Conservation (phyloP, 495 filamentous ascomycete genomes). For the Apiosordaria backusii region DNA sequence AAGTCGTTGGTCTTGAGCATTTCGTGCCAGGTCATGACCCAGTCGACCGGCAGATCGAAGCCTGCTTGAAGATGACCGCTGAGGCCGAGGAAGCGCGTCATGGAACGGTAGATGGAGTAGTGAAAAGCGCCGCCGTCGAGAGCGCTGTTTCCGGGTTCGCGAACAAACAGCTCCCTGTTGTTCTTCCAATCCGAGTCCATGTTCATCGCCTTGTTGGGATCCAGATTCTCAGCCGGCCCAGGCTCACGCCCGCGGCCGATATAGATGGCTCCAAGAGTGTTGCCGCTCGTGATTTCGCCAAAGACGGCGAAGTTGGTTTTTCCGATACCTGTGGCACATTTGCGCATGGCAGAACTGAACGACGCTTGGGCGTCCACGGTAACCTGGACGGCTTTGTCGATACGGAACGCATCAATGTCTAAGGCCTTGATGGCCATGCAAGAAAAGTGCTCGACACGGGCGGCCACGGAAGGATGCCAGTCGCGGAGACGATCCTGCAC, state of each 20-base stretch:
- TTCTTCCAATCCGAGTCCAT: conserved; percentile 26
- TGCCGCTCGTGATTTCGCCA: conserved; percentile 63
- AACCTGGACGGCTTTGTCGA: conserved; percentile 65
- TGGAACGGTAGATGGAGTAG: conserved; percentile 65
- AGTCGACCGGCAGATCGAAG: conserved; percentile 57
- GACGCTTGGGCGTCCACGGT: conserved; percentile 62
- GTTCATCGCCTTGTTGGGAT: conserved; percentile 34
- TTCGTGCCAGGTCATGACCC: conserved; percentile 58
- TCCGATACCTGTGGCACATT: conserved; percentile 53
- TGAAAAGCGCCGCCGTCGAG: conserved; percentile 67
- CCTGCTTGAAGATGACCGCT: conserved; percentile 61
- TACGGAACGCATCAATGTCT: conserved; percentile 68
- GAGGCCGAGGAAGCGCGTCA: conserved; percentile 64
- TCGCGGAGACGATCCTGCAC: conserved; percentile 74
- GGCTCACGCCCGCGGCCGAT: conserved; percentile 63
- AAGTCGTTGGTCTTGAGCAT: conserved; percentile 64
- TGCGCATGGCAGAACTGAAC: conserved; percentile 51
- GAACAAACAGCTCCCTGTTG: conserved; percentile 52
- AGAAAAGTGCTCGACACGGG: conserved; percentile 60
- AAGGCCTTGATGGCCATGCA: conserved; percentile 61
- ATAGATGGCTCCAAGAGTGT: conserved; percentile 61
- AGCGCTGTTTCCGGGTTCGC: conserved; percentile 52
- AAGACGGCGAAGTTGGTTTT: conserved; percentile 64
- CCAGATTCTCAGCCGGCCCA: conserved; percentile 37
- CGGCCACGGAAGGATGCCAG: conserved; percentile 59